These are phyloP conservation scores for Paramecium caudatum DNA, from an alignment of 73 alveolate genomes.

Conservation along the genomic window DNA sequence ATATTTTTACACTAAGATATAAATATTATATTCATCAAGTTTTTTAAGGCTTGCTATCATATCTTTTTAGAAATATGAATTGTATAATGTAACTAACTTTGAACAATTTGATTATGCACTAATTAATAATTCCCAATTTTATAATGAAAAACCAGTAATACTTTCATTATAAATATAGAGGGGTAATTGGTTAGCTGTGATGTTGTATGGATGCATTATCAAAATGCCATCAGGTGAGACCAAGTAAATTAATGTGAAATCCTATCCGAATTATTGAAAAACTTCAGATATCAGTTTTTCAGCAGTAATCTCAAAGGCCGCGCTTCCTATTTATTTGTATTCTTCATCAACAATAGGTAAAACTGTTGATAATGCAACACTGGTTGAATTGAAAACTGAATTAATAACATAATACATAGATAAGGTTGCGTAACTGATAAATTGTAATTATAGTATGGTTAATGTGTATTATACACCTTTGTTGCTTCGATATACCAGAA, in stretches of 20 bases:
- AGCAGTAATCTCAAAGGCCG: too few relatives aligned
- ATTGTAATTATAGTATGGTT: neutral
- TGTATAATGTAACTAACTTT: too few relatives aligned
- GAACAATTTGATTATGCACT: too few relatives aligned
- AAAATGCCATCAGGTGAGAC: neutral
- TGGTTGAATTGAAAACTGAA: too few relatives aligned
- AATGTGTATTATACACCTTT: neutral
- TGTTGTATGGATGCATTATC: slow-evolving; percentile 30
- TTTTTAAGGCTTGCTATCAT: too few relatives aligned
- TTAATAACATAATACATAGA: too few relatives aligned
- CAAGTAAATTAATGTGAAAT: slow-evolving; percentile 8
- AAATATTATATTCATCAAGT: too few relatives aligned
- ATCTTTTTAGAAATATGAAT: too few relatives aligned
- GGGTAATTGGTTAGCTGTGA: slow-evolving; percentile 17
- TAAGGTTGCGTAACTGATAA: neutral
- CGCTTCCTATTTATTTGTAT: slow-evolving; percentile 4
- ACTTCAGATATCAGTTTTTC: too few relatives aligned
- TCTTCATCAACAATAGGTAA: slow-evolving; percentile 33
- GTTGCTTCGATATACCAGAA: neutral
- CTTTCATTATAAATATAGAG: slow-evolving; percentile 42
- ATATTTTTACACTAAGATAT: too few relatives aligned
- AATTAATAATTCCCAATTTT: slow-evolving; percentile 51
- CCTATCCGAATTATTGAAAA: too few relatives aligned
- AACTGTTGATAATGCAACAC: neutral
- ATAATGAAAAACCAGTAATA: neutral